phyloP scores from a whole-genome alignment of 2,329 filamentous ascomycete species.

The Thelonectria olida region DNA sequence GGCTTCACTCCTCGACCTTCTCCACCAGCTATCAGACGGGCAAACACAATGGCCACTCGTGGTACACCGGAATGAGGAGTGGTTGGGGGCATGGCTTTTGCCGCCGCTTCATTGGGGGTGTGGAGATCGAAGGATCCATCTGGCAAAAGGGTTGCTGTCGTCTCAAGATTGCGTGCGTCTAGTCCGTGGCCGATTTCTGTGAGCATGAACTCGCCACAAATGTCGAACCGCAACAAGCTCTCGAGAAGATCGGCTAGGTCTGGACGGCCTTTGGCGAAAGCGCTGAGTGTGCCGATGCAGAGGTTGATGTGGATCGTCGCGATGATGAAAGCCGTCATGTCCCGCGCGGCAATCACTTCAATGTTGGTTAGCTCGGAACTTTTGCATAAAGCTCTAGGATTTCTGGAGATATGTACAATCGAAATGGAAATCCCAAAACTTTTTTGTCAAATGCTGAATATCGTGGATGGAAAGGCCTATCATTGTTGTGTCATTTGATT shows the following conservation, averaged over 20 bases:
- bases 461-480: no score
- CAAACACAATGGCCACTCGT: neutral
- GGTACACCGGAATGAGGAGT: neutral
- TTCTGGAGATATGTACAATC: no score
- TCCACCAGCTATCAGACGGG: neutral
- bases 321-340: no score
- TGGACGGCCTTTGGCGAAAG: neutral
- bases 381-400: no score
- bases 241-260: neutral
- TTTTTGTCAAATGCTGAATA: no score
- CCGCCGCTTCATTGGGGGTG: neutral
- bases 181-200: neutral
- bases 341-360: no score
- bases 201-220: neutral
- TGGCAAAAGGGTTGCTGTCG: neutral
- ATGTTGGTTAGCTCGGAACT: no score
- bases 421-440: no score
- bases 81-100: neutral
- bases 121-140: neutral
- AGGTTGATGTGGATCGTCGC: neutral
- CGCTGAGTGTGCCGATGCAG: neutral
- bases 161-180: neutral
- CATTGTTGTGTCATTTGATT: no score
- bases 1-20: neutral
- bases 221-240: neutral